A percentile compares a stretch with the other conserved stretches of the same genome.
Evolutionary conservation across 2,329 filamentous ascomycete species (phyloP).

Genomic region (Ophiosphaerella herpotricha): DNA sequence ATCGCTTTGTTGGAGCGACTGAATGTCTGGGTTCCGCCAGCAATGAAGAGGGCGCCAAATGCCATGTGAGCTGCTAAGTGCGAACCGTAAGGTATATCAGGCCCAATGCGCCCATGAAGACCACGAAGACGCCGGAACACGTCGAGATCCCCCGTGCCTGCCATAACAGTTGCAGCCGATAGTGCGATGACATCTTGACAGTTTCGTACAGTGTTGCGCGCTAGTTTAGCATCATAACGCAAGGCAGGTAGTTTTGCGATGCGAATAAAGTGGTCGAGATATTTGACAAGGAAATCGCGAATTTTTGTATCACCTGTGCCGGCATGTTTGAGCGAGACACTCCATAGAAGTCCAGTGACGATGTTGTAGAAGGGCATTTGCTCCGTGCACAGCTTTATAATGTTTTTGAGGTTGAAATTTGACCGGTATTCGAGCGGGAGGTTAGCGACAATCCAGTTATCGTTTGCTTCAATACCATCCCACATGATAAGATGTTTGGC

Average conservation of each 20-base stretch:
- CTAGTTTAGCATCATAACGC: conserved; percentile 82
- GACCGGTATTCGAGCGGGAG: conserved; percentile 72
- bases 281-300: conserved; percentile 79
- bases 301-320: conserved; percentile 64
- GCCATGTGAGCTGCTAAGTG: conserved; percentile 93
- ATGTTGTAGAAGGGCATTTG: conserved; percentile 95
- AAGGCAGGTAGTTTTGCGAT: conserved; percentile 67
- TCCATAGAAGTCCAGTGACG: conserved; percentile 84
- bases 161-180: conserved; percentile 87
- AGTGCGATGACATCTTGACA: conserved; percentile 88
- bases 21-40: conserved; percentile 90
- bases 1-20: conserved; percentile 86
- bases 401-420: conserved; percentile 63
- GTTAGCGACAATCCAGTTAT: conserved; percentile 75
- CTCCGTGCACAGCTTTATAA: conserved; percentile 70
- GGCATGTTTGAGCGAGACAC: conserved; percentile 52
- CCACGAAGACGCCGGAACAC: conserved; percentile 84
- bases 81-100: conserved; percentile 86
- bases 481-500: conserved; percentile 92
- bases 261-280: conserved; percentile 84
- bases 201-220: conserved; percentile 81
- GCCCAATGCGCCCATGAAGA: conserved; percentile 83
- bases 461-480: conserved; percentile 75
- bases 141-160: conserved; percentile 86
- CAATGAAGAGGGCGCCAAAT: conserved; percentile 87